Evolutionary conservation across 2,329 filamentous ascomycete genomes (phyloP).

Genomic region (Fusarium papillatum): DNA sequence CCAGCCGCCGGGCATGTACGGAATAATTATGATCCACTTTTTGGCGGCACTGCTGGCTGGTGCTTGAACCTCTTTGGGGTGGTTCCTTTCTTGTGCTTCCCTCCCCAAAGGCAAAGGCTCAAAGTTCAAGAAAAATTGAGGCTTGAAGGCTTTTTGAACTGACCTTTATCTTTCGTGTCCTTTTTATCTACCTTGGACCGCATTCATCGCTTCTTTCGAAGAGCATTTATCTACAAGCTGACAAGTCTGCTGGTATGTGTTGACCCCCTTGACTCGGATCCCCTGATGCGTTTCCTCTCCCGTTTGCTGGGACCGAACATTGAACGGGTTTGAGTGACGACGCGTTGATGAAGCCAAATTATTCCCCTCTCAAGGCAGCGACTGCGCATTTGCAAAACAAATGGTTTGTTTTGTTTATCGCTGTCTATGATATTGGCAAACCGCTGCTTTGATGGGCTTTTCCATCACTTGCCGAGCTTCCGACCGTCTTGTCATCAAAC

Average conservation of each 20-base stretch:
- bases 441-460: neutral
- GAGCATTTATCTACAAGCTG: too few relatives aligned
- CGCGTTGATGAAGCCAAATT: neutral
- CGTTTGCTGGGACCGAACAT: neutral
- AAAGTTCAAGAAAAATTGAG: neutral
- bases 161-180: neutral
- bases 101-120: neutral
- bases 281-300: neutral
- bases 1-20: neutral
- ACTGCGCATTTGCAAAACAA: neutral
- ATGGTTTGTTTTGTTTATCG: neutral
- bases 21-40: slow-evolving; percentile 1
- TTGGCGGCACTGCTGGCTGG: neutral
- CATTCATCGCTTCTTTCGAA: neutral
- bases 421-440: neutral
- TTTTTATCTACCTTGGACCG: neutral
- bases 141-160: neutral
- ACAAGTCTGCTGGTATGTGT: neutral
- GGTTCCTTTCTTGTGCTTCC: neutral
- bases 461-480: neutral
- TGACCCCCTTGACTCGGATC: neutral
- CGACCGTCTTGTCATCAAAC: neutral
- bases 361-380: neutral
- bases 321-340: neutral
- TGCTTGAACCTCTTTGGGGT: neutral